These are phyloP conservation scores for Ceratocystiopsis minuta DNA, from an alignment of 2,329 filamentous ascomycete genomes.

Conservation along the genomic window DNA sequence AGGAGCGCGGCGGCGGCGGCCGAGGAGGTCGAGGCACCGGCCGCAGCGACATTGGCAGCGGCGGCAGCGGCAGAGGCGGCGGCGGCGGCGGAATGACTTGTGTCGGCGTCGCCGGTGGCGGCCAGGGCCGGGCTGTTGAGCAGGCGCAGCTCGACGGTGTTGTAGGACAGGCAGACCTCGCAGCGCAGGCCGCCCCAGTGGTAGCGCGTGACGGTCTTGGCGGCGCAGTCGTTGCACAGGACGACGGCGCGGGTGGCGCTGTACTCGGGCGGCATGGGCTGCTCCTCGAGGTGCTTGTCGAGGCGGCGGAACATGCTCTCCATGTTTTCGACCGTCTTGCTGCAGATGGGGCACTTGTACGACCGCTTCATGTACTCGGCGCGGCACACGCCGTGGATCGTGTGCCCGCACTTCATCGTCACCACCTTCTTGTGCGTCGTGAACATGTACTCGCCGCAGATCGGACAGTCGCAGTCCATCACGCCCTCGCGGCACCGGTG, in stretches of 20 bases:
- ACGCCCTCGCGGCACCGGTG: slow-evolving; percentile 91
- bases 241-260: slow-evolving; percentile 63
- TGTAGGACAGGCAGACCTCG: slow-evolving; percentile 51
- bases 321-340: slow-evolving; percentile 94
- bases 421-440: slow-evolving; percentile 76
- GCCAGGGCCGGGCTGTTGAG: slow-evolving; percentile 27
- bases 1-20: background rate
- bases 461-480: slow-evolving; percentile 89
- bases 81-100: slow-evolving; percentile 11
- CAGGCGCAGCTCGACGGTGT: slow-evolving; percentile 43
- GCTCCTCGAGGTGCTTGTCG: slow-evolving; percentile 67
- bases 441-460: slow-evolving; percentile 94
- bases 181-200: slow-evolving; percentile 95
- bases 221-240: slow-evolving; percentile 87
- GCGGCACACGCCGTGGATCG: slow-evolving; percentile 83
- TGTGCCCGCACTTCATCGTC: slow-evolving; percentile 90
- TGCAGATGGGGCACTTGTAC: slow-evolving; percentile 94
- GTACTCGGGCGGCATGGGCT: slow-evolving; percentile 85
- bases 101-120: too few relatives aligned
- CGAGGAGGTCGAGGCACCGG: background rate
- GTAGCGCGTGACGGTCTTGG: slow-evolving; percentile 69
- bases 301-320: slow-evolving; percentile 83
- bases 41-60: background rate
- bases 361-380: slow-evolving; percentile 73
- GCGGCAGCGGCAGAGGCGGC: background rate